Conservation (phyloP, 108 stramenopile genomes). For the Bacterosira constricta region DNA sequence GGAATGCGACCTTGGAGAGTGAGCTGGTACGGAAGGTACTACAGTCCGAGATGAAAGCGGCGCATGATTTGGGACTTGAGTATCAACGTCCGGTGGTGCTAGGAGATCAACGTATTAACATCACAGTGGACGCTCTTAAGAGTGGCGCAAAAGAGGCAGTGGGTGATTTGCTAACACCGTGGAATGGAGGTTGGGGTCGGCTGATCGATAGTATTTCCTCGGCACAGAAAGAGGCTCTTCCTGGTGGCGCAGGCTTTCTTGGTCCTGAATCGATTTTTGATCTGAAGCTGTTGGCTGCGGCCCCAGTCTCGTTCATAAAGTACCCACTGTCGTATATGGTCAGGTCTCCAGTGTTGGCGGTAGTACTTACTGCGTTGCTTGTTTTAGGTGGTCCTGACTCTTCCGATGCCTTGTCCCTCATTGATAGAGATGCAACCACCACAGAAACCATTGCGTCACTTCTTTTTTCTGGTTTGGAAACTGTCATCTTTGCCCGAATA, state of each 20-base stretch:
- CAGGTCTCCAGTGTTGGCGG: conserved; percentile 49
- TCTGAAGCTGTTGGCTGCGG: conserved; percentile 49
- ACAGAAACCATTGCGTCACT: conserved; percentile 28
- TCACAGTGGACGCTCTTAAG: conserved; percentile 52
- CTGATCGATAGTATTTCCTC: conserved; percentile 30
- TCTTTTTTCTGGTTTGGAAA: conserved; percentile 51
- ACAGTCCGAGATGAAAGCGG: conserved; percentile 66
- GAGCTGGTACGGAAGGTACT: conserved; percentile 44
- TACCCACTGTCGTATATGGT: conserved; percentile 63
- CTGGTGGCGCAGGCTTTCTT: conserved; percentile 46
- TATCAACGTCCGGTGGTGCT: conserved; percentile 63
- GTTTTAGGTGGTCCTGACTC: conserved; percentile 20
- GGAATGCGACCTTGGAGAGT: conserved; percentile 61
- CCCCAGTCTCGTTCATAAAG: conserved; percentile 59
- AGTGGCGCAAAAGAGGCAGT: conserved; percentile 51
- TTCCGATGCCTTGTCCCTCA: conserved; percentile 22
- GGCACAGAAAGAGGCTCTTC: conserved; percentile 52
- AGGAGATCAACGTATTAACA: conserved; percentile 71
- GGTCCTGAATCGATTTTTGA: conserved; percentile 59
- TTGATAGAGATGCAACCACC: conserved; percentile 6
- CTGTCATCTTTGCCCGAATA: conserved; percentile 57
- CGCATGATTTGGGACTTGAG: conserved; percentile 49
- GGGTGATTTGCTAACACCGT: conserved; percentile 37
- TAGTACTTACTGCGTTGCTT: conserved; percentile 20
- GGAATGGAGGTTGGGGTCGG: conserved; percentile 55